Percentiles rank a stretch among this genome's conserved stretches.
These are phyloP conservation scores for Meripilus lineatus DNA, from an alignment of 1,284 basidiomycete genomes.

Conservation along the genomic window DNA sequence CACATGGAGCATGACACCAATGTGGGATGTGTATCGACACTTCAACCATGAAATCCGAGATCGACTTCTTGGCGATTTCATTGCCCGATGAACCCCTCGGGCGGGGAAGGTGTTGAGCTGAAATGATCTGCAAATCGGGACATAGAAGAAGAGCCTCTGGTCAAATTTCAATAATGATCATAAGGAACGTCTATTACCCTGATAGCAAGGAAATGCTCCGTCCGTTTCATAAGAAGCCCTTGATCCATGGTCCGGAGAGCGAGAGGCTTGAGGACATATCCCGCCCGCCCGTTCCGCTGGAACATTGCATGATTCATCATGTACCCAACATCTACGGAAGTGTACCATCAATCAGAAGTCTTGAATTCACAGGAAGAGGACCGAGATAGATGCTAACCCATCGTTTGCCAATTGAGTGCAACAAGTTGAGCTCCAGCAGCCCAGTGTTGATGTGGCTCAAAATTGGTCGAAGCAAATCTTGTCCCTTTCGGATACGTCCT, in stretches of 20 bases:
- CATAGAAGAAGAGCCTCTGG: neutral
- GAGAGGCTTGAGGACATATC: conserved; percentile 89
- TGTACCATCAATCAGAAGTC: conserved; percentile 1
- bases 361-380: too few relatives aligned
- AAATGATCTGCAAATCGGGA: conserved; percentile 59
- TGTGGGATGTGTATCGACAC: conserved; percentile 75
- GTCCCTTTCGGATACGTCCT: conserved; percentile 88
- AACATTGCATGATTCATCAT: conserved; percentile 97
- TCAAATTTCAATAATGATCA: too few relatives aligned
- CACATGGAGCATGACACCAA: conserved; percentile 44
- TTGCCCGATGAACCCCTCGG: conserved; percentile 61
- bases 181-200: too few relatives aligned
- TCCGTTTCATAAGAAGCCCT: conserved; percentile 49
- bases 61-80: conserved; percentile 54
- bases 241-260: conserved; percentile 69
- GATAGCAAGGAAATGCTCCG: conserved; percentile 61
- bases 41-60: conserved; percentile 75
- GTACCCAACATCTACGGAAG: conserved; percentile 67
- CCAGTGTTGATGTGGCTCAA: conserved; percentile 89
- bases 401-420: conserved; percentile 97
- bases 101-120: conserved; percentile 89
- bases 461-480: conserved; percentile 84
- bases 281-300: conserved; percentile 76
- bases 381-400: conserved; percentile 58
- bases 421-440: conserved; percentile 89